These are phyloP conservation scores for Peziza echinospora DNA, from an alignment of 495 filamentous ascomycete genomes.

Conservation along the genomic window DNA sequence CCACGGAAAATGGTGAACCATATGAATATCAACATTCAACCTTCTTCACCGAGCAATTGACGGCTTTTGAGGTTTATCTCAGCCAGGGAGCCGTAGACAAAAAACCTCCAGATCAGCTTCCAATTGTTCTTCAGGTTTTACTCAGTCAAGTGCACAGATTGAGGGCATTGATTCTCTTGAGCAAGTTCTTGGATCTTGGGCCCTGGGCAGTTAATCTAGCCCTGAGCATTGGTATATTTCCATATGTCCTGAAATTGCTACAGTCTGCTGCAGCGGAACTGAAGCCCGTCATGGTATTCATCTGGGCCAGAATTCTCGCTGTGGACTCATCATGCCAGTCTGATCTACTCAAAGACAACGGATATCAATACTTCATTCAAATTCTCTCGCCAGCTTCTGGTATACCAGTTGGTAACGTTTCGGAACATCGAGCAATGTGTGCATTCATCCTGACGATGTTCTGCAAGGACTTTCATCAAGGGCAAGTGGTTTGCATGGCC, in stretches of 20 bases:
- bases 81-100: constrained; percentile 62
- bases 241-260: constrained; percentile 86
- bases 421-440: constrained; percentile 96
- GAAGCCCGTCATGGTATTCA: constrained; percentile 98
- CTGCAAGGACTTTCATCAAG: constrained; percentile 78
- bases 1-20: constrained; percentile 43
- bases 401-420: constrained; percentile 63
- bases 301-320: constrained; percentile 91
- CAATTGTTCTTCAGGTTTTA: constrained; percentile 87
- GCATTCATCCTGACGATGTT: constrained; percentile 95
- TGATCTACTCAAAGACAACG: constrained; percentile 86
- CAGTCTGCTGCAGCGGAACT: constrained; percentile 88
- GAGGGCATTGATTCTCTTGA: constrained; percentile 78
- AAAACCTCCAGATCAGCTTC: constrained; percentile 78
- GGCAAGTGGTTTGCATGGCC: constrained; percentile 66
- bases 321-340: constrained; percentile 83
- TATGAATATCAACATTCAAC: constrained; percentile 88
- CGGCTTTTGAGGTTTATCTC: constrained; percentile 95
- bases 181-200: constrained; percentile 81
- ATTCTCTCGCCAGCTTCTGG: constrained; percentile 66
- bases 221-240: constrained; percentile 93
- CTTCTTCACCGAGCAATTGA: constrained; percentile 94
- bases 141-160: constrained; percentile 87
- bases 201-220: constrained; percentile 96
- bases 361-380: constrained; percentile 84